Evolutionary conservation across 1,139 yeast species (phyloP).

Genomic region (Yamadazyma buinensis): DNA sequence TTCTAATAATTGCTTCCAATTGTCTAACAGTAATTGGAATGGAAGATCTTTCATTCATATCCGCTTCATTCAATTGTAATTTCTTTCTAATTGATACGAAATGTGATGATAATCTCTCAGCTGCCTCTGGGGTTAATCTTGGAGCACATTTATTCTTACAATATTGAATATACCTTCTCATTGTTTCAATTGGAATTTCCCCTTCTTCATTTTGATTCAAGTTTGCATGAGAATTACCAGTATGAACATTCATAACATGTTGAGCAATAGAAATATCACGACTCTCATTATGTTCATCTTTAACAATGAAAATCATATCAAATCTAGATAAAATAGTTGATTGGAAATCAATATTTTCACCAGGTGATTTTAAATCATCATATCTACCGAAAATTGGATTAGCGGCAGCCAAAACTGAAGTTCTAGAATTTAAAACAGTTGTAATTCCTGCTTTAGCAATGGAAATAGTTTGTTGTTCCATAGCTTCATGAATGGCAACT

Average conservation of each 20-base stretch:
- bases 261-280: constrained; percentile 89
- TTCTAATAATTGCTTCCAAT: constrained; percentile 94
- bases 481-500: constrained; percentile 98
- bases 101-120: constrained; percentile 89
- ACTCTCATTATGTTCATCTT: constrained; percentile 86
- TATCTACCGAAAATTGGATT: constrained; percentile 96
- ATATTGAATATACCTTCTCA: constrained; percentile 91
- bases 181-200: constrained; percentile 83
- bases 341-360: constrained; percentile 97
- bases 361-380: constrained; percentile 94
- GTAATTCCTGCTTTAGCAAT: constrained; percentile 99
- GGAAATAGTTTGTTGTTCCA: constrained; percentile 99
- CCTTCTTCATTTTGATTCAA: constrained; percentile 61
- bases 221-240: constrained; percentile 52
- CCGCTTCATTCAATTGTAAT: constrained; percentile 76
- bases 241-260: constrained; percentile 93
- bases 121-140: constrained; percentile 80
- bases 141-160: constrained; percentile 93
- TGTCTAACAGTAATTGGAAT: constrained; percentile 98
- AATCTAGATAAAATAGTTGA: constrained; percentile 95
- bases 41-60: constrained; percentile 84
- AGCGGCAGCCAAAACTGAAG: constrained; percentile 96
- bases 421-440: constrained; percentile 90
- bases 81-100: constrained; percentile 88
- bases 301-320: constrained; percentile 97